These are phyloP conservation scores for Babesia caballi DNA, from an alignment of 169 alveolate species.

Conservation along the genomic window DNA sequence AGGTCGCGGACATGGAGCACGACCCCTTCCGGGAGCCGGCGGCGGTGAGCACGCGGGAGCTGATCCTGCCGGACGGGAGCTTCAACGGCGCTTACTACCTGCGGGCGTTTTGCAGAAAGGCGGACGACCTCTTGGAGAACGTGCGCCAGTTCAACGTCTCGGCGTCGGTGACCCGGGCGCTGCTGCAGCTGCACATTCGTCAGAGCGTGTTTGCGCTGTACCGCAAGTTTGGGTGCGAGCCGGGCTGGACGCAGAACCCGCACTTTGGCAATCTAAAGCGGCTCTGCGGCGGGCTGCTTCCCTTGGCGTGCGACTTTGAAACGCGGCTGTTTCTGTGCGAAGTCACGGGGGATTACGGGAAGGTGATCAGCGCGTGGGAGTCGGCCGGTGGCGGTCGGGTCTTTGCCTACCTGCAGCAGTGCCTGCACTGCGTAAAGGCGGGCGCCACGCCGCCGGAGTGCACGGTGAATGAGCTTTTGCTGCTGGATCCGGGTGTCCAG, in stretches of 20 bases:
- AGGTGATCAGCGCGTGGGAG: constrained; percentile 21
- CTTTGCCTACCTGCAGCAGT: constrained; percentile 25
- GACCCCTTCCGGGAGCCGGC: constrained; percentile 13
- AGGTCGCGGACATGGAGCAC: background rate
- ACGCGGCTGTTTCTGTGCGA: constrained; percentile 35
- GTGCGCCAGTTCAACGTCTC: constrained; percentile 18
- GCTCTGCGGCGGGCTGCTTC: constrained; percentile 6
- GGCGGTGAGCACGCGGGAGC: constrained; percentile 8
- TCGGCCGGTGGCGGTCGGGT: constrained; percentile 14
- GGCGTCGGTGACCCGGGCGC: background rate
- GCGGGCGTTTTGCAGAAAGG: constrained; percentile 19
- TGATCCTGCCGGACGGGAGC: constrained; percentile 36
- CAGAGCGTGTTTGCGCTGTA: constrained; percentile 12
- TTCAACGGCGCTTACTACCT: constrained; percentile 35
- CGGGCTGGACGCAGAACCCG: constrained; percentile 20
- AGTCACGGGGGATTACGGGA: constrained; percentile 29
- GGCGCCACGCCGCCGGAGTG: background rate
- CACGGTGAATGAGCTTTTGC: constrained; percentile 18
- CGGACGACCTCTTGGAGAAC: constrained; percentile 22
- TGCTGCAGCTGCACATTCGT: constrained; percentile 1
- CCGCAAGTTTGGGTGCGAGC: constrained; percentile 17
- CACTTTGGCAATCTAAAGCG: constrained; percentile 36
- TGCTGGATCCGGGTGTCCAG: constrained; percentile 25
- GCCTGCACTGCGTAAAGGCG: constrained; percentile 15
- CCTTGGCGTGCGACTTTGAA: background rate